These are phyloP conservation scores for Mortierella claussenii DNA, from an alignment of 192 early-diverging fungal species.

Conservation along the genomic window DNA sequence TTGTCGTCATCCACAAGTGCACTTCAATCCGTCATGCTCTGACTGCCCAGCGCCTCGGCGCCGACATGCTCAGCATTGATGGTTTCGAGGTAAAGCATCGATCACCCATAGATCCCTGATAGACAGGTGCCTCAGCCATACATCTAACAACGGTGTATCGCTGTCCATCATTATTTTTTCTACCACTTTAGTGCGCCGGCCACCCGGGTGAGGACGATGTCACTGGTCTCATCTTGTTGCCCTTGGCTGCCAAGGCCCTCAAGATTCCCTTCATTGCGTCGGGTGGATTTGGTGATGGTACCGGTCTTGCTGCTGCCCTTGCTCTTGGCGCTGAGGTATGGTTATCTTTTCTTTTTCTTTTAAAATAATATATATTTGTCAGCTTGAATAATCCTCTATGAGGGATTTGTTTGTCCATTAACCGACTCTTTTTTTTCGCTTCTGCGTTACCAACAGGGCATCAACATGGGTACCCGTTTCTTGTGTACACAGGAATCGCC, in stretches of 20 bases:
- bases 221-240: constrained; percentile 74
- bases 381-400: too few species aligned
- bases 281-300: constrained; percentile 82
- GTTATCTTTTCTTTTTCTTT: too few species aligned
- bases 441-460: too few species aligned
- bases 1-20: constrained; percentile 84
- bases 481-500: constrained; percentile 81
- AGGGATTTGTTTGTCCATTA: too few species aligned
- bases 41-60: constrained; percentile 69
- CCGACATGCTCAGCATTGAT: constrained; percentile 81
- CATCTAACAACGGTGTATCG: too few species aligned
- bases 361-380: too few species aligned
- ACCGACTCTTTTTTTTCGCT: too few species aligned
- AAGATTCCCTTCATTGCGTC: constrained; percentile 81
- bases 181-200: constrained; percentile 68
- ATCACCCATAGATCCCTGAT: too few species aligned
- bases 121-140: too few species aligned
- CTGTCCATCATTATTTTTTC: background rate
- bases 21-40: constrained; percentile 81
- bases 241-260: constrained; percentile 73
- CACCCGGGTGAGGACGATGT: constrained; percentile 89
- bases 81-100: constrained; percentile 69
- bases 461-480: constrained; percentile 91
- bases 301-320: constrained; percentile 75
- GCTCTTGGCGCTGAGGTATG: constrained; percentile 61